Evolutionary conservation across 2,329 filamentous ascomycete species (phyloP), one percentile per base, ranked within the genome.

Genomic region (Dactylellina drechsleri): DNA sequence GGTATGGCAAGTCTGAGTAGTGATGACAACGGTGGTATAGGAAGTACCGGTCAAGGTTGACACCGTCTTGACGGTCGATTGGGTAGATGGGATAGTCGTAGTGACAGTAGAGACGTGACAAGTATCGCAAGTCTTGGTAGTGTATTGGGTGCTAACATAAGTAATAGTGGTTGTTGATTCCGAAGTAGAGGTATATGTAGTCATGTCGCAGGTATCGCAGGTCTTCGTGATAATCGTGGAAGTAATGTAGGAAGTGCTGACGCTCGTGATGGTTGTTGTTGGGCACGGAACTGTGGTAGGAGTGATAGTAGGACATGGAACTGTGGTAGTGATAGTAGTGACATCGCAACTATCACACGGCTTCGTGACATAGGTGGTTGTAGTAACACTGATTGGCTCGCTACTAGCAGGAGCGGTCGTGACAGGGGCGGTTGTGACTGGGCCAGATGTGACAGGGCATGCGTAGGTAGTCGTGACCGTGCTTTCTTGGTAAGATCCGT

Each of bases 1-100:
- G 28, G 53, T 57, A 7, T 71, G 26, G 16, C 66, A 71, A 36
- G 52, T 28, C 43, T 71, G 57, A 6, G 66, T 71, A n/a, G 66
- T 71, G 43, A 71, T 28, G 3, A 59, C 31, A 10, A 59, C 50
- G 18, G 66, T 70, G 8, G 49, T 70, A 45, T 47, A 62, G 1
- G 52, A 52, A 23, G 50, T 57, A 10, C 28, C 18, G 10, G 57
- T 62, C n/a, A 23, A 45, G 40, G 41, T 52, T 7, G 56, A 40
- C 23, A n/a, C 26, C 7, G 43, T 15, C 26, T 56, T 23, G 15
- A 20, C 7, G 2, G 10, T 36, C n/a, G 58, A n/a, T 2, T 40
- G 50, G 1, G 59, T 64, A 8, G 47, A 50, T n/a, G 66, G 66
- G 31, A 70, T 41, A 10, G 57, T 70, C n/a, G 66, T 50, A 10